phyloP scores from a whole-genome alignment of 164 flowering plant species.

The Vitis labrusca region DNA sequence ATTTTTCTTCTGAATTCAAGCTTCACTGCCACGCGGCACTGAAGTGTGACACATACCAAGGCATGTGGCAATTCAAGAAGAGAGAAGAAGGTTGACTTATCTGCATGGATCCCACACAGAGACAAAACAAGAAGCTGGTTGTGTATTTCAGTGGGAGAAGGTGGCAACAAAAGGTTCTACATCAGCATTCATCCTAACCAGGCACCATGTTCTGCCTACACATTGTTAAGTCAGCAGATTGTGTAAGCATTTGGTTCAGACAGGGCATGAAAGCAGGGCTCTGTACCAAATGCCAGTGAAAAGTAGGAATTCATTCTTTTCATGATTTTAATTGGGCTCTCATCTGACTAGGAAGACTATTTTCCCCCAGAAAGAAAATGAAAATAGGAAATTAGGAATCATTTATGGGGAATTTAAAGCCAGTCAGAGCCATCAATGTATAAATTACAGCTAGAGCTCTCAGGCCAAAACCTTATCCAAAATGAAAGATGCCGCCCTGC shows the following conservation, averaged over 20 bases:
- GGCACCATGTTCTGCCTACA: background rate
- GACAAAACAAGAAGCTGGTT: background rate
- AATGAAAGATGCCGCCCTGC: no score
- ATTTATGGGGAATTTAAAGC: background rate
- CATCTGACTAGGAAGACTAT: background rate
- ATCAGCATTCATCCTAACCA: background rate
- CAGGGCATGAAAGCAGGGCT: no score
- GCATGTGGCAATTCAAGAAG: constrained; percentile 1
- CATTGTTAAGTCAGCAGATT: background rate
- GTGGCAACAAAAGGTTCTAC: background rate
- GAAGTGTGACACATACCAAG: background rate
- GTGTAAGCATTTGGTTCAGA: background rate
- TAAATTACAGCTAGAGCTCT: background rate
- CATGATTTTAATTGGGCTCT: no score
- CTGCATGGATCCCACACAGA: background rate
- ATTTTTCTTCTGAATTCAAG: background rate
- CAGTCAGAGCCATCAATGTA: background rate
- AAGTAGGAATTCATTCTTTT: no score
- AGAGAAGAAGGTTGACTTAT: background rate
- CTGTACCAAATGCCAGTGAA: no score
- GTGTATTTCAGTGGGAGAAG: background rate
- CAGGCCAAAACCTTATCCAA: no score
- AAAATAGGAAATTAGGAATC: background rate
- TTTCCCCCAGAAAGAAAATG: no score
- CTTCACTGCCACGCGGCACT: background rate